phyloP scores from a whole-genome alignment of 768 basidiomycete species.

The Podaxis pistillaris region DNA sequence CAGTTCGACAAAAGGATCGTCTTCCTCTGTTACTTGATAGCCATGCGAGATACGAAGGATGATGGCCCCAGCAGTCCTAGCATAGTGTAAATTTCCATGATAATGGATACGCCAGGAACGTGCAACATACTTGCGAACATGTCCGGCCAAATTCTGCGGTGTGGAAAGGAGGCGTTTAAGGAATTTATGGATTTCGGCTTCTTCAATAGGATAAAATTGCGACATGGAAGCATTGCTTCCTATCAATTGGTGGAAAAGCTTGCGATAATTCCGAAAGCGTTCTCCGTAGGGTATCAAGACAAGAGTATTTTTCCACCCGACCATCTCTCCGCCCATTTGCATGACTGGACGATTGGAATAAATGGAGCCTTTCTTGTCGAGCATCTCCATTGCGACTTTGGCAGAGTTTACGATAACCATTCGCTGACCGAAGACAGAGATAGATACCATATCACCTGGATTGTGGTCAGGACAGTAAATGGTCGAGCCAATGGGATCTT shows the following conservation, averaged over 20 bases:
- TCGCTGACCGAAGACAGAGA: constrained; percentile 43
- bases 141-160: constrained; percentile 31
- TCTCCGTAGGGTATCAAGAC: constrained; percentile 36
- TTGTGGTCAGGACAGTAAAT: not conserved
- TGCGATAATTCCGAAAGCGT: constrained; percentile 39
- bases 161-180: constrained; percentile 34
- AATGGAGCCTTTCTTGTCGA: constrained; percentile 48
- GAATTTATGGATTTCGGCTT: constrained; percentile 38
- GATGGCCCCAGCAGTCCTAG: constrained; percentile 41
- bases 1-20: constrained; percentile 38
- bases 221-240: constrained; percentile 37
- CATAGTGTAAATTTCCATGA: not conserved
- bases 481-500: constrained; percentile 11
- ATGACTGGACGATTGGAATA: constrained; percentile 55
- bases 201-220: constrained; percentile 36
- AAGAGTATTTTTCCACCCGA: constrained; percentile 37
- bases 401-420: constrained; percentile 44
- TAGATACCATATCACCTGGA: constrained; percentile 43
- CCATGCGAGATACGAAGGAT: constrained; percentile 46
- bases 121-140: constrained; percentile 35
- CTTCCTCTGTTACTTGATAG: constrained; percentile 35
- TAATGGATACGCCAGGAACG: not conserved
- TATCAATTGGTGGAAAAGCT: constrained; percentile 39
- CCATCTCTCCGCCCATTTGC: constrained; percentile 42
- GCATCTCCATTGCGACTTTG: constrained; percentile 42